Percentiles rank a stretch among this genome's conserved stretches.
These are phyloP conservation scores for Boletus sp. DNA, from an alignment of 1,284 basidiomycete genomes.

Conservation along the genomic window DNA sequence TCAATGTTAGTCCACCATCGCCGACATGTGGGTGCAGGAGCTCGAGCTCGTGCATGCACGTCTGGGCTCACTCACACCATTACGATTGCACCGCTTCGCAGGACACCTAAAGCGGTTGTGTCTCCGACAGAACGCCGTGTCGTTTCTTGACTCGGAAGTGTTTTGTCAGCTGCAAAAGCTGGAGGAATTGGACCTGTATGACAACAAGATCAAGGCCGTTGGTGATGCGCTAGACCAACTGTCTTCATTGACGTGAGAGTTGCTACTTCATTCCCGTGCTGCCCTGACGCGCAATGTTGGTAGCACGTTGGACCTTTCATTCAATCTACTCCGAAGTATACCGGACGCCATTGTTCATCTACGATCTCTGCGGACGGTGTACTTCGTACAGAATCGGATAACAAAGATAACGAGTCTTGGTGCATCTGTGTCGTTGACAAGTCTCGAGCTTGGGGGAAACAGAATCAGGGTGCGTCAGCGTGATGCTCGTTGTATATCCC, in stretches of 20 bases:
- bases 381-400: conserved; percentile 98
- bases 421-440: conserved; percentile 66
- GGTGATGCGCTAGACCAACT: conserved; percentile 68
- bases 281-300: conserved; percentile 6
- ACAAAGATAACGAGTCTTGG: conserved; percentile 72
- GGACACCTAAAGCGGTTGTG: conserved; percentile 75
- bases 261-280: neutral
- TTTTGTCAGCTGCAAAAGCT: conserved; percentile 71
- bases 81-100: conserved; percentile 76
- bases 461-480: conserved; percentile 66
- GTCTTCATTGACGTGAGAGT: conserved; percentile 67
- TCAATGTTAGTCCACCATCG: conserved; percentile 6
- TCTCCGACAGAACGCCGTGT: conserved; percentile 88
- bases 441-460: conserved; percentile 94
- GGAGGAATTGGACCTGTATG: conserved; percentile 94
- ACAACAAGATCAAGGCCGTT: conserved; percentile 87
- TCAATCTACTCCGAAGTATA: conserved; percentile 83
- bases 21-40: conserved; percentile 56
- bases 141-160: conserved; percentile 68
- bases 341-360: conserved; percentile 67
- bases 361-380: conserved; percentile 74
- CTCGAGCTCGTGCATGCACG: conserved; percentile 89
- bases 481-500: conserved; percentile 12
- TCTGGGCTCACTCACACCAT: conserved; percentile 64
- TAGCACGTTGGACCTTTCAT: conserved; percentile 91